Evolutionary conservation across 805 yeast species (phyloP).

Genomic region (Candida incommunis): DNA sequence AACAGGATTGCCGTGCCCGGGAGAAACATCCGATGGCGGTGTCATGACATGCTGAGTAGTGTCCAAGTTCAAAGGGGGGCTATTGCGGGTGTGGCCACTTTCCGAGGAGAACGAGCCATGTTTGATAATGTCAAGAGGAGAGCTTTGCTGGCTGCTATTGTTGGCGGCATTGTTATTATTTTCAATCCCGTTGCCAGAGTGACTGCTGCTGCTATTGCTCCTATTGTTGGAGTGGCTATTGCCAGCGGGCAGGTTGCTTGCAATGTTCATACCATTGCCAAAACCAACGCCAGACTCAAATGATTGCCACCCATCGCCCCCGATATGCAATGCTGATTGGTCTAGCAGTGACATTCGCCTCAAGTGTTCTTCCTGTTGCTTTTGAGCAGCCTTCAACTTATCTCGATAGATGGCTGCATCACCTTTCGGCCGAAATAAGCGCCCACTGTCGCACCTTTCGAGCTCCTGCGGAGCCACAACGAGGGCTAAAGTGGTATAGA

Average conservation of each 20-base stretch:
- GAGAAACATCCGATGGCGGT: background rate
- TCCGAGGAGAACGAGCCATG: background rate
- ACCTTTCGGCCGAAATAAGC: slow-evolving; percentile 19
- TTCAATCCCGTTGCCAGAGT: background rate
- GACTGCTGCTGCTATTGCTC: background rate
- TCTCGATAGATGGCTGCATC: slow-evolving; percentile 19
- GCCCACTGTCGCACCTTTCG: slow-evolving; percentile 15
- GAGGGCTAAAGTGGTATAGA: slow-evolving; percentile 16
- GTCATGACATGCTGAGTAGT: background rate
- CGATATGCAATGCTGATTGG: slow-evolving; percentile 8
- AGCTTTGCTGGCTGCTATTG: background rate
- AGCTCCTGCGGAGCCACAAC: slow-evolving; percentile 14
- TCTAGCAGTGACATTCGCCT: background rate
- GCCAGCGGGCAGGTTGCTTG: background rate
- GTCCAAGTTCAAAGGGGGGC: no score
- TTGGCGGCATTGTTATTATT: background rate
- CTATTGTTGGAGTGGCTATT: background rate
- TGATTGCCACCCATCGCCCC: slow-evolving; percentile 4
- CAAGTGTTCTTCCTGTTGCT: slow-evolving; percentile 9
- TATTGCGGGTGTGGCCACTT: no score
- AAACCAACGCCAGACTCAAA: background rate
- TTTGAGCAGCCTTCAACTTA: slow-evolving; percentile 11
- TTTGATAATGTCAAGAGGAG: background rate
- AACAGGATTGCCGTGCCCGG: no score
- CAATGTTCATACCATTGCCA: background rate